Evolutionary conservation across 495 filamentous ascomycete genomes (phyloP), one percentile per base, ranked within the genome.

Genomic region (Penicillium argentinense): DNA sequence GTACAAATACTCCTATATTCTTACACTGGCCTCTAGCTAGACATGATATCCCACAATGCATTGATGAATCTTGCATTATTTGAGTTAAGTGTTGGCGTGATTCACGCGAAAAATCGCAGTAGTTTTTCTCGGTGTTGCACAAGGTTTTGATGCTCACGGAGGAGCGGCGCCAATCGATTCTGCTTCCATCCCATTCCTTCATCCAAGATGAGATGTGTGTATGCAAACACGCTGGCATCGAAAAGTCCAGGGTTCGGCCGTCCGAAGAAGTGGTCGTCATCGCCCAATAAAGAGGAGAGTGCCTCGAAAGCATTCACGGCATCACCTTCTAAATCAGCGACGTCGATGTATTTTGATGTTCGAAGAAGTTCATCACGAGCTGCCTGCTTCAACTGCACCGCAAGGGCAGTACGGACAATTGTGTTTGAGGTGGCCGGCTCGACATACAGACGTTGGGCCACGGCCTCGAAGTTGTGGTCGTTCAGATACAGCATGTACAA

Each of bases 171-270:
- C 44, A 79, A 46, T 27, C 68, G 51, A 36, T 71, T 72, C 23
- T 73, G 69, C 49, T 70, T 75, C 86, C 84, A 89, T 3, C 67
- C 76, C 53, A 85, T 60, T 3, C 49, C 54, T 7, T 78, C 69
- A 51, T 86, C 79, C 48, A 95, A 60, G 23, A 97, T 75, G 14
- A 96, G 62, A 62, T 92, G 79, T n/a, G 88, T 90, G 66, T 96
- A 98, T 18, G 88, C 85, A 71, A 96, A 97, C 17, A 97, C 81
- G 45, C 76, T 81, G 19, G 91, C 89, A 66, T 98, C 93, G 54
- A 98, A 89, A 9, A 91, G 56, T 0, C 82, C 79, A 2, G 93
- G 89, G 19, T 67, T 72, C 8, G 67, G 59, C 3, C 68, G 71
- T 3, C 72, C 77, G 65, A 89, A 89, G 63, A 90, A 91, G 71